These are phyloP conservation scores for Tanacetum coccineum DNA, from an alignment of 129 eudicot species.

Conservation along the genomic window DNA sequence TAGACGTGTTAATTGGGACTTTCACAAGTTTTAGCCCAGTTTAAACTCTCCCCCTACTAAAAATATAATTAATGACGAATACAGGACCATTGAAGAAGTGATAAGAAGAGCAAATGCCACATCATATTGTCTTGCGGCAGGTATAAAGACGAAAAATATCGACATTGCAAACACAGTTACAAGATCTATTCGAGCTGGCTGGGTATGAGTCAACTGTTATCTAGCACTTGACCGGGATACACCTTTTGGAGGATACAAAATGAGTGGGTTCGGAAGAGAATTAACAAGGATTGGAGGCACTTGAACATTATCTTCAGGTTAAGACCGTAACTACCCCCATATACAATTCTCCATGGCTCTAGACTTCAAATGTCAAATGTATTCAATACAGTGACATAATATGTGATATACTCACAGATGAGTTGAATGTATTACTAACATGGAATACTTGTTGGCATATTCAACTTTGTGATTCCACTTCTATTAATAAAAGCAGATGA, in stretches of 20 bases:
- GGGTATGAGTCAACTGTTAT: conserved; percentile 78
- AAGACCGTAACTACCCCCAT: conserved; percentile 78
- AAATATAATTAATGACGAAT: no score
- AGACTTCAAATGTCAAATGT: no score
- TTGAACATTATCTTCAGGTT: conserved; percentile 64
- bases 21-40: no score
- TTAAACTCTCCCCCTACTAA: no score
- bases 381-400: no score
- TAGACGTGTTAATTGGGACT: no score
- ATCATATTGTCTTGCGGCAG: conserved; percentile 79
- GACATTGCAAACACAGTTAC: conserved; percentile 87
- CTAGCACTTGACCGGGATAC: conserved; percentile 48
- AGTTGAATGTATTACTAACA: no score
- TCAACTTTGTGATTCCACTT: no score
- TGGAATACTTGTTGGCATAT: no score
- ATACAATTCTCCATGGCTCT: conserved; percentile 74
- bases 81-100: conserved; percentile 80
- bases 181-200: conserved; percentile 77
- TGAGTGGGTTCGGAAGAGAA: conserved; percentile 84
- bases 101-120: conserved; percentile 71
- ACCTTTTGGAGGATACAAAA: conserved; percentile 82
- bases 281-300: conserved; percentile 57
- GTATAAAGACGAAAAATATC: conserved; percentile 69
- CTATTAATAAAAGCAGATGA: no score
- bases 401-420: no score